Evolutionary conservation across 306 rosid genomes (phyloP), one percentile per base, ranked within the genome.

Genomic region (Vigna mungo): DNA sequence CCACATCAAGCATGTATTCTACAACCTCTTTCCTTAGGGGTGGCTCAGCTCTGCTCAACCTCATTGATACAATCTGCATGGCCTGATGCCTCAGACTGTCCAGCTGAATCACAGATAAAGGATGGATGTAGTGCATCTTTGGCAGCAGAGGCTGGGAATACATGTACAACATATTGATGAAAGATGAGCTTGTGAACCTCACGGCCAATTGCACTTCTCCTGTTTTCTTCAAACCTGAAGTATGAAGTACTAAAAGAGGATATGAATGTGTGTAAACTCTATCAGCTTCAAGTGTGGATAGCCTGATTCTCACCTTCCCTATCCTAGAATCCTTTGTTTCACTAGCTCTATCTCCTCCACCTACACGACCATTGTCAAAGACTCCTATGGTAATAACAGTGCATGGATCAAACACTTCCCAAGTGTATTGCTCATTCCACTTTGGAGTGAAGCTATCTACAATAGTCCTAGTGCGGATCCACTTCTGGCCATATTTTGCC

Each of bases 371-470:
- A 83, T 94, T 94, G 65, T 91, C 98, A 72, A 91, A 91, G 25
- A 94, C 93, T 10, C 97, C 98, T 17, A 94, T 68, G 53, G 97
- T 83, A 14, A 94, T 78, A 70, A 94, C 89, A 59, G 98, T 94
- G 39, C 89, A 88, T 2, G 90, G 93, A 71, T 94, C 98, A 56
- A 83, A 94, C 68, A 94, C 98, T 82, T 91, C 98, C 97, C 97
- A 93, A 27, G 88, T 91, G 83, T 93, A 91, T 71, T 93, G 98
- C 79, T 93, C 98, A 71, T 93, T 91, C 97, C 97, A 93, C 73
- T 73, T 93, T 15, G 97, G 98, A 52, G 66, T 41, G 15, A 86
- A 87, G 79, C 88, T 88, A 76, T 88, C 98, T 0, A 85, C 86
- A 12, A 94, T 90, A 1, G 98, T 91, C 87, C 96, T 82, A 0